A percentile compares a stretch with the other conserved stretches of the same genome.
Evolutionary conservation across 352 stramenopile genomes (phyloP).

Genomic region (Phytophthora pistaciae): DNA sequence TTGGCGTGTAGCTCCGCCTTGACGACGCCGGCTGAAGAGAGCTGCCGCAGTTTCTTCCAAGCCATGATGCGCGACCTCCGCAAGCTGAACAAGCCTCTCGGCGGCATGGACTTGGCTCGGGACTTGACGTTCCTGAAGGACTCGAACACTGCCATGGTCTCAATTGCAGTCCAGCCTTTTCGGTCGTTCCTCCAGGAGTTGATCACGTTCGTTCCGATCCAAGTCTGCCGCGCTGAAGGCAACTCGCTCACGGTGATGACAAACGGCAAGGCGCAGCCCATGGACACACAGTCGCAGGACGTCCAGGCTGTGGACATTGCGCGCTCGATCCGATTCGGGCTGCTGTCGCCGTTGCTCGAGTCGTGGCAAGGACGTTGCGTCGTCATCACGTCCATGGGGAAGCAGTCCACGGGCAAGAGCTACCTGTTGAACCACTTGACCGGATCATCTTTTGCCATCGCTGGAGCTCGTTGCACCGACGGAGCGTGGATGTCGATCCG

Average conservation of each 20-base stretch:
- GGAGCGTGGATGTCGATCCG: slow-evolving; percentile 55
- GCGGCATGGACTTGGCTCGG: slow-evolving; percentile 41
- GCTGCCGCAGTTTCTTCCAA: slow-evolving; percentile 36
- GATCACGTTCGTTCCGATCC: slow-evolving; percentile 77
- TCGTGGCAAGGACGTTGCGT: slow-evolving; percentile 47
- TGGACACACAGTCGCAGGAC: slow-evolving; percentile 21
- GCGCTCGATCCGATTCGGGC: slow-evolving; percentile 49
- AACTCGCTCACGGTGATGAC: slow-evolving; percentile 70
- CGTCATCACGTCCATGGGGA: slow-evolving; percentile 58
- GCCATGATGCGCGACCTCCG: slow-evolving; percentile 58
- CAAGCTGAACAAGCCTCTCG: slow-evolving; percentile 68
- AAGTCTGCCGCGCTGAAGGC: slow-evolving; percentile 74
- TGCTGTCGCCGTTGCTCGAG: slow-evolving; percentile 47
- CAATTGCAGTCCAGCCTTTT: slow-evolving; percentile 3
- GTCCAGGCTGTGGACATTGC: slow-evolving; percentile 62
- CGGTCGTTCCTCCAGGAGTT: slow-evolving; percentile 38
- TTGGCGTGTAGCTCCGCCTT: slow-evolving; percentile 27
- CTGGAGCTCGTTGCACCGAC: slow-evolving; percentile 50
- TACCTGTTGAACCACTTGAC: slow-evolving; percentile 86
- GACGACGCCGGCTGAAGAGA: slow-evolving; percentile 6
- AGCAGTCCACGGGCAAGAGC: slow-evolving; percentile 86
- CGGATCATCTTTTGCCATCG: slow-evolving; percentile 76
- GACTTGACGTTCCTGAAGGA: slow-evolving; percentile 26
- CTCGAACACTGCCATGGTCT: background rate
- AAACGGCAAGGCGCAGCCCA: slow-evolving; percentile 45